A percentile compares a stretch with the other conserved stretches of the same genome.
phyloP scores from a whole-genome alignment of 257 asterid genomes.

The Dorcoceras hygrometricum region DNA sequence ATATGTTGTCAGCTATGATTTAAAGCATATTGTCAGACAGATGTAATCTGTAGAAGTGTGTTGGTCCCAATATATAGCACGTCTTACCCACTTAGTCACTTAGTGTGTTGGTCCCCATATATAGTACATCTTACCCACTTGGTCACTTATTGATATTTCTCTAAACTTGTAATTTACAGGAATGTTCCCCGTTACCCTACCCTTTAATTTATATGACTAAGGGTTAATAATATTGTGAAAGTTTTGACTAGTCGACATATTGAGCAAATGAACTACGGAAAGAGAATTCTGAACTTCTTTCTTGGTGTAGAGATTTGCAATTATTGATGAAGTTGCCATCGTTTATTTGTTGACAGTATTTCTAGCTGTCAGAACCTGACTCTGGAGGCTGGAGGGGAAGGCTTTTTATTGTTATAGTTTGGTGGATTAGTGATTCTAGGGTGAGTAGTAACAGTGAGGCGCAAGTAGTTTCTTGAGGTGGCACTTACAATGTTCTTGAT shows the following conservation, averaged over 20 bases:
- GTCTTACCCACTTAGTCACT: not conserved
- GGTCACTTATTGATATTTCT: not conserved
- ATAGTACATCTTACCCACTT: not conserved
- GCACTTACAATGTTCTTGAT: conserved; percentile 8
- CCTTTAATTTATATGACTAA: not conserved
- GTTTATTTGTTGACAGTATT: not conserved
- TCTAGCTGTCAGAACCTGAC: not conserved
- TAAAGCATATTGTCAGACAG: not conserved
- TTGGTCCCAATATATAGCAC: not conserved
- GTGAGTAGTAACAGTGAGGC: not conserved
- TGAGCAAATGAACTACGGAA: conserved; percentile 14
- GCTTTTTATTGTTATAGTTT: too few species aligned
- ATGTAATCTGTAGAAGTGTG: conserved; percentile 11
- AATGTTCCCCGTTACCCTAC: not conserved
- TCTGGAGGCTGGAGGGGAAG: not conserved
- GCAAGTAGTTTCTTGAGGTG: conserved; percentile 15
- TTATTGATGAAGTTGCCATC: not conserved
- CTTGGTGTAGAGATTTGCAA: not conserved
- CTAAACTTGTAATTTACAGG: not conserved
- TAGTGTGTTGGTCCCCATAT: too few species aligned
- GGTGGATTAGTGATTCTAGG: not conserved
- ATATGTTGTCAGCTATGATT: conserved; percentile 5
- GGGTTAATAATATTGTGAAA: conserved; percentile 14
- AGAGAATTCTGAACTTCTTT: not conserved
- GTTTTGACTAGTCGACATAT: conserved; percentile 19